Conservation (phyloP, 805 yeast species). For the Candida sithepensis region DNA sequence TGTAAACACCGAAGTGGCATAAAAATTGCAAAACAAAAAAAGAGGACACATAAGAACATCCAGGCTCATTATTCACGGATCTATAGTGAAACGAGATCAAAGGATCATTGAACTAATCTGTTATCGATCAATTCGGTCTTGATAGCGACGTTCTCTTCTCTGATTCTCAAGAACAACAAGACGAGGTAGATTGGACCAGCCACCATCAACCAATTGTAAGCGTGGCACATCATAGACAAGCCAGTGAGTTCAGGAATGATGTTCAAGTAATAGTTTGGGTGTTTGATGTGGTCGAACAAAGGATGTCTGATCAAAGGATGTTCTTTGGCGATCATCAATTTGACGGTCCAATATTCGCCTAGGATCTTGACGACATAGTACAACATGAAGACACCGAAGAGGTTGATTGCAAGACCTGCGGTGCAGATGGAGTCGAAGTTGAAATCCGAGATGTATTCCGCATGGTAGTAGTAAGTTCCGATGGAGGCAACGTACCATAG, state of each 20-base stretch:
- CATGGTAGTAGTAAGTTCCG: background rate
- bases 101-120: background rate
- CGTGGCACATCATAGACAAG: slow-evolving; percentile 8
- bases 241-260: slow-evolving; percentile 13
- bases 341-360: slow-evolving; percentile 14
- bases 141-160: slow-evolving; percentile 11
- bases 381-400: slow-evolving; percentile 10
- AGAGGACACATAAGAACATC: no score
- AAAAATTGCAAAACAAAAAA: no score
- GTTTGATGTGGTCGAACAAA: slow-evolving; percentile 10
- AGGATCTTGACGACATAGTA: slow-evolving; percentile 7
- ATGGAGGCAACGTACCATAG: slow-evolving; percentile 7
- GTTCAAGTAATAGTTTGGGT: slow-evolving; percentile 14
- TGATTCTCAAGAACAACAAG: slow-evolving; percentile 8
- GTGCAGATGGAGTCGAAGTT: slow-evolving; percentile 3
- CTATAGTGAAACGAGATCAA: background rate
- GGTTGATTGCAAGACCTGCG: slow-evolving; percentile 5
- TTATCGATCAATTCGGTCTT: slow-evolving; percentile 4
- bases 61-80: no score
- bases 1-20: no score
- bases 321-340: slow-evolving; percentile 14
- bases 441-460: slow-evolving; percentile 1
- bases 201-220: slow-evolving; percentile 6
- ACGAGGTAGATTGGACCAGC: slow-evolving; percentile 10
- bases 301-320: slow-evolving; percentile 15